These are phyloP conservation scores for Cystobasidiaceae sp. DNA, from an alignment of 1,284 basidiomycete species.

Conservation along the genomic window DNA sequence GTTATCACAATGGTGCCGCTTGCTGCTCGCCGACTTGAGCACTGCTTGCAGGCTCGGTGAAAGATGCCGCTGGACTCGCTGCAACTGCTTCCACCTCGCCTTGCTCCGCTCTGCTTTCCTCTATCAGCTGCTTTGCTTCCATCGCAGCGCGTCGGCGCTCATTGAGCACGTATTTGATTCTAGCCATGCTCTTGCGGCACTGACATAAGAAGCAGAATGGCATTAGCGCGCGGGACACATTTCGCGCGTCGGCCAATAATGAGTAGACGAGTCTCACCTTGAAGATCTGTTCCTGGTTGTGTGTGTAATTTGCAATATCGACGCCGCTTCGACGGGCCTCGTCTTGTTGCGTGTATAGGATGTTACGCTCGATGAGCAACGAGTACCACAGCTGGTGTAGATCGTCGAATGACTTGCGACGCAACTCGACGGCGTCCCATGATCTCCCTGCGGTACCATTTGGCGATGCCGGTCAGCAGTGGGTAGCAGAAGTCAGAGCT, in stretches of 20 bases:
- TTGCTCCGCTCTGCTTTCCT: not conserved
- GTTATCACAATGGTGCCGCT: not conserved
- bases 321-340: constrained; percentile 57
- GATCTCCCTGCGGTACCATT: constrained; percentile 59
- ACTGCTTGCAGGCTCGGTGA: not conserved
- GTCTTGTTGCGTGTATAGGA: constrained; percentile 77
- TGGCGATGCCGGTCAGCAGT: not conserved
- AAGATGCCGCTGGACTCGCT: not conserved
- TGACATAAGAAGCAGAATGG: constrained; percentile 45
- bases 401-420: constrained; percentile 83
- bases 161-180: constrained; percentile 88
- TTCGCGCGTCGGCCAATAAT: not conserved
- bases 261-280: not conserved
- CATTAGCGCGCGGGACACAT: not conserved
- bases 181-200: constrained; percentile 94
- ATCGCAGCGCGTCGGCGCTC: constrained; percentile 79
- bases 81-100: not conserved
- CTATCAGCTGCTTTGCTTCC: constrained; percentile 55
- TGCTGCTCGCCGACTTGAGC: not conserved
- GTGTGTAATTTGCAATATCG: constrained; percentile 15
- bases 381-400: constrained; percentile 91
- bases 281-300: constrained; percentile 11
- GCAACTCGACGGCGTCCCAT: constrained; percentile 77
- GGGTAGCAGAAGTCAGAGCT: not conserved
- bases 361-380: constrained; percentile 75